Evolutionary conservation across 345 rosid species (phyloP).

Genomic region (Carallia brachiata): DNA sequence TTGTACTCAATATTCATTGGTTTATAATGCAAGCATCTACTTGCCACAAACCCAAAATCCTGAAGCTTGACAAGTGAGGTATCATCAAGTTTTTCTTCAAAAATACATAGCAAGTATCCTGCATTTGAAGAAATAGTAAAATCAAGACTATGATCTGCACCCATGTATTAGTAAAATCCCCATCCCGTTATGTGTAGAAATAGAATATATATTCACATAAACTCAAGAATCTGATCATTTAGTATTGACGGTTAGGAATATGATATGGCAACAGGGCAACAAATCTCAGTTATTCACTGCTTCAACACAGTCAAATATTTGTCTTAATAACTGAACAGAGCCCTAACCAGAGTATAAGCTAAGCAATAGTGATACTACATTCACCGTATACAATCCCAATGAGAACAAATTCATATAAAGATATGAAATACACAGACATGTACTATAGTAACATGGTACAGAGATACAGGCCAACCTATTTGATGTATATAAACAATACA

Average conservation of each 20-base stretch:
- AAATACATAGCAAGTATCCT: slow-evolving; percentile 88
- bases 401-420: background rate
- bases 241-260: too few species aligned
- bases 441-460: background rate
- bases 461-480: slow-evolving; percentile 60
- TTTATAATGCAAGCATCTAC: slow-evolving; percentile 24
- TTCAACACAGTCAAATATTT: background rate
- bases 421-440: background rate
- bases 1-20: background rate
- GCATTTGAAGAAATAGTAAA: background rate
- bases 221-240: too few species aligned
- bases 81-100: slow-evolving; percentile 73
- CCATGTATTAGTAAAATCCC: too few species aligned
- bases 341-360: background rate
- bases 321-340: background rate
- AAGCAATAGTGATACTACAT: background rate
- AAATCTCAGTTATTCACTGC: background rate
- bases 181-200: too few species aligned
- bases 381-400: background rate
- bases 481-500: slow-evolving; percentile 76
- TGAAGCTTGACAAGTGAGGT: slow-evolving; percentile 43
- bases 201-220: too few species aligned
- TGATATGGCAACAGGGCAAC: background rate
- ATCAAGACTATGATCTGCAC: background rate
- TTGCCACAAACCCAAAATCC: slow-evolving; percentile 75